Percentiles rank a stretch among this genome's conserved stretches.
Conservation (phyloP, 306 rosid species). For the Quercus dentata region DNA sequence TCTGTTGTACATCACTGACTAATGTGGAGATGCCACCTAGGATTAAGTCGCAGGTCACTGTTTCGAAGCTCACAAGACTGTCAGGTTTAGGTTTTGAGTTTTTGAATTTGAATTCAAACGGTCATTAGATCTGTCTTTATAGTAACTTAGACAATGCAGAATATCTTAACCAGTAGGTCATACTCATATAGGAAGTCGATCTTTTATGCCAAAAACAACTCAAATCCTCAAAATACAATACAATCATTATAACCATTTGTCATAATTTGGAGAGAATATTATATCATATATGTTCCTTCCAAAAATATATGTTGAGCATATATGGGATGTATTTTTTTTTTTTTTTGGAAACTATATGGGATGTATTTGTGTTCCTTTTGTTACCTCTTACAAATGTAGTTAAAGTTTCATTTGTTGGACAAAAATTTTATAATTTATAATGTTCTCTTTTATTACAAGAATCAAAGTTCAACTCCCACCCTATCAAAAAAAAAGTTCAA, state of each 20-base stretch:
- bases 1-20: not conserved
- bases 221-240: not conserved
- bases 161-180: slow-evolving; percentile 23
- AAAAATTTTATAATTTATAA: too few species aligned
- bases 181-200: not conserved
- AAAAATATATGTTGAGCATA: too few species aligned
- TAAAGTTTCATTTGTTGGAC: too few species aligned
- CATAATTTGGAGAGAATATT: too few species aligned
- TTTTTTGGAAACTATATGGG: too few species aligned
- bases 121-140: slow-evolving; percentile 50
- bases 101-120: slow-evolving; percentile 82
- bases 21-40: not conserved
- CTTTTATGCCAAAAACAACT: not conserved
- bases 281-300: too few species aligned
- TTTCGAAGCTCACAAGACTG: slow-evolving; percentile 24
- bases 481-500: too few species aligned
- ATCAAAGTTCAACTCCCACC: too few species aligned
- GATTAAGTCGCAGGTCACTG: slow-evolving; percentile 17
- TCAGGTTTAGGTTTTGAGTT: slow-evolving; percentile 10
- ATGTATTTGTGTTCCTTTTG: too few species aligned
- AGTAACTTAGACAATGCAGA: not conserved
- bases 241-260: not conserved
- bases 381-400: too few species aligned
- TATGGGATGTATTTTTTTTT: too few species aligned
- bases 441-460: too few species aligned